These are phyloP conservation scores for Triglochin maritima DNA, from an alignment of 106 monocot species.

Conservation along the genomic window DNA sequence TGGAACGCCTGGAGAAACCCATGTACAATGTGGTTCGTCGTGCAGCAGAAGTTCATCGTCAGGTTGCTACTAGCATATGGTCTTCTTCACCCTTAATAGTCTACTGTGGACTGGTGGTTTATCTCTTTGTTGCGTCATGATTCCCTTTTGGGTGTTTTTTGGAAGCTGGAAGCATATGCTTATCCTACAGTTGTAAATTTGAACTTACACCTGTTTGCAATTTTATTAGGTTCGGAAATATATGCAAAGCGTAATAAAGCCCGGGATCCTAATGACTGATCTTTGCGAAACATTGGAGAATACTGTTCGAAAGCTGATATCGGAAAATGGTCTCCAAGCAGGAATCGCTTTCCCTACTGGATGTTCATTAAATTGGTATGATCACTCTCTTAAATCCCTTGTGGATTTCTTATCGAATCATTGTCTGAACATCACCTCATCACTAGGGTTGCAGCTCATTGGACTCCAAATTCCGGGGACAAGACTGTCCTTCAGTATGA, in stretches of 20 bases:
- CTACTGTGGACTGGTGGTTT: not conserved
- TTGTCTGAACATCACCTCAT: conserved; percentile 4
- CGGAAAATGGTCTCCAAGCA: conserved; percentile 91
- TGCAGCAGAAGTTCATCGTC: conserved; percentile 97
- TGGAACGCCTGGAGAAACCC: conserved; percentile 83
- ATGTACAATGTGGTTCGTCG: conserved; percentile 84
- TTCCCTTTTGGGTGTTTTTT: not conserved
- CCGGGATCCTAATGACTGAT: conserved; percentile 91
- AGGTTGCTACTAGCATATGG: conserved; percentile 12
- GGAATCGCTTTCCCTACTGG: conserved; percentile 99
- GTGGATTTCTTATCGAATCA: not conserved
- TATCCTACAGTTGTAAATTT: not conserved
- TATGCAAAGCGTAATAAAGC: conserved; percentile 70
- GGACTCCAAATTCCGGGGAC: conserved; percentile 98
- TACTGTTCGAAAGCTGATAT: conserved; percentile 75
- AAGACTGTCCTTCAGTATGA: conserved; percentile 99
- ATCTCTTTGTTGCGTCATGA: not conserved
- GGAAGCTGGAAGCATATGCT: too few species aligned
- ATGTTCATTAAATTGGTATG: conserved; percentile 94
- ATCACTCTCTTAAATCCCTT: not conserved
- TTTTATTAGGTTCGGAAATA: conserved; percentile 78
- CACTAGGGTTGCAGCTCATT: conserved; percentile 96
- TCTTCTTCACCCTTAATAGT: not conserved
- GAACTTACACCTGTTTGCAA: not conserved
- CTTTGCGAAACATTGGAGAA: conserved; percentile 97